Percentiles rank a stretch among this genome's conserved stretches.
These are phyloP conservation scores for Penicillium taxi DNA, from an alignment of 495 filamentous ascomycete genomes.

Conservation along the genomic window DNA sequence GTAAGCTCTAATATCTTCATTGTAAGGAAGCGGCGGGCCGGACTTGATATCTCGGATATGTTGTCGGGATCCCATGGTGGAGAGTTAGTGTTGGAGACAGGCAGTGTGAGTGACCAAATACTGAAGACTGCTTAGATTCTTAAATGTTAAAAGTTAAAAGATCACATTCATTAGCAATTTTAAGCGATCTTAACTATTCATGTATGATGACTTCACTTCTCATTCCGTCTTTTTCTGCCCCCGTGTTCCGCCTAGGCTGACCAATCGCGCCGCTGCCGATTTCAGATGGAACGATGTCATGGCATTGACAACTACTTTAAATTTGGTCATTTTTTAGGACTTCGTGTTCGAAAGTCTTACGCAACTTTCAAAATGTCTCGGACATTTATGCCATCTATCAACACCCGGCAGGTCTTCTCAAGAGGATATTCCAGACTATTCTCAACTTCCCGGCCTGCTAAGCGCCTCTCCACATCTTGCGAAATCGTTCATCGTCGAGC, in stretches of 20 bases:
- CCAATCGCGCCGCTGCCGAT: constrained; percentile 29
- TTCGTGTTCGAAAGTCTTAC: too few relatives aligned
- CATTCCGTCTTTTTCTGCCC: constrained; percentile 24
- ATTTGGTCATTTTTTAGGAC: too few relatives aligned
- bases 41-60: constrained; percentile 24
- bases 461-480: constrained; percentile 32
- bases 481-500: constrained; percentile 11
- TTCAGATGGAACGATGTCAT: constrained; percentile 17
- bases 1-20: constrained; percentile 34
- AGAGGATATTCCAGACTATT: constrained; percentile 14
- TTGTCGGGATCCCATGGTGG: constrained; percentile 23
- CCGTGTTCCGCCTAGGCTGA: constrained; percentile 12
- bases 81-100: background rate
- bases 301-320: too few relatives aligned
- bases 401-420: constrained; percentile 20
- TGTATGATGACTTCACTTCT: too few relatives aligned
- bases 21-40: constrained; percentile 27
- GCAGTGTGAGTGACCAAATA: too few relatives aligned
- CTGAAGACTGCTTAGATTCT: too few relatives aligned
- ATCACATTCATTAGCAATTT: too few relatives aligned
- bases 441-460: constrained; percentile 21
- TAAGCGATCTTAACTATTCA: too few relatives aligned
- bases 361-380: constrained; percentile 23
- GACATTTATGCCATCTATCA: constrained; percentile 16
- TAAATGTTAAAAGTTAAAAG: too few relatives aligned